phyloP scores from a whole-genome alignment of 2,329 filamentous ascomycete genomes.

The Blastomyces percursus region DNA sequence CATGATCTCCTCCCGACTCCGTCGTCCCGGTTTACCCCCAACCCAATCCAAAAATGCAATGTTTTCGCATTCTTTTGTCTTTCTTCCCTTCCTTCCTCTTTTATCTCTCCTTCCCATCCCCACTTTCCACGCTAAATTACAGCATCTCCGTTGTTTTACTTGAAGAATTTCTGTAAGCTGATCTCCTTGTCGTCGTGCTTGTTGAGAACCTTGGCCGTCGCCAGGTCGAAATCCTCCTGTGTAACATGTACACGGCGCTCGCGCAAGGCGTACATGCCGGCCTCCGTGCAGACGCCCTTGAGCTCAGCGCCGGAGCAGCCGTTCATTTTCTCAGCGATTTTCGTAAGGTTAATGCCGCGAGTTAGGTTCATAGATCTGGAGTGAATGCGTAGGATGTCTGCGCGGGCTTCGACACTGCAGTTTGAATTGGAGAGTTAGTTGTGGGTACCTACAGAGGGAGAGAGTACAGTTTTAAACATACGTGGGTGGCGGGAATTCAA shows the following conservation, averaged over 20 bases:
- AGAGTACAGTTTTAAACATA: slow-evolving; percentile 16
- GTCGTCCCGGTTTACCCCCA: neutral
- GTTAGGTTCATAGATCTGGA: slow-evolving; percentile 98
- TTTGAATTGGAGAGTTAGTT: slow-evolving; percentile 8
- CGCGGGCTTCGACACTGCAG: slow-evolving; percentile 69
- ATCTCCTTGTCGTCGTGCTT: slow-evolving; percentile 99
- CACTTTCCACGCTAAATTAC: neutral
- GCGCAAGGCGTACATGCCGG: slow-evolving; percentile 93
- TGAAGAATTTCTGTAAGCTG: slow-evolving; percentile 78
- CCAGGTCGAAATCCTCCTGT: slow-evolving; percentile 96
- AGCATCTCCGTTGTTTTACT: slow-evolving; percentile 35
- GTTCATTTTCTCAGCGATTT: slow-evolving; percentile 99
- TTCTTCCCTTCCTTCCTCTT: too few species aligned
- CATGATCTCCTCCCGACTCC: too few species aligned
- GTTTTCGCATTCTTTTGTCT: too few species aligned
- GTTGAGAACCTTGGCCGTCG: slow-evolving; percentile 98
- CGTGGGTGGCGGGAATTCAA: slow-evolving; percentile 95
- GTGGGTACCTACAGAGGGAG: neutral
- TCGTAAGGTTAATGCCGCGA: slow-evolving; percentile 89
- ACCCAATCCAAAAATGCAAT: too few species aligned
- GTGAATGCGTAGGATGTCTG: slow-evolving; percentile 96
- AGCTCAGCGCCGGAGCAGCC: slow-evolving; percentile 94
- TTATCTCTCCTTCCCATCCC: neutral
- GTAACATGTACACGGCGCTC: slow-evolving; percentile 96
- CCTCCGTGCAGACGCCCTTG: slow-evolving; percentile 98